phyloP scores from a whole-genome alignment of 169 alveolate species.

The Plasmodium ovale region DNA sequence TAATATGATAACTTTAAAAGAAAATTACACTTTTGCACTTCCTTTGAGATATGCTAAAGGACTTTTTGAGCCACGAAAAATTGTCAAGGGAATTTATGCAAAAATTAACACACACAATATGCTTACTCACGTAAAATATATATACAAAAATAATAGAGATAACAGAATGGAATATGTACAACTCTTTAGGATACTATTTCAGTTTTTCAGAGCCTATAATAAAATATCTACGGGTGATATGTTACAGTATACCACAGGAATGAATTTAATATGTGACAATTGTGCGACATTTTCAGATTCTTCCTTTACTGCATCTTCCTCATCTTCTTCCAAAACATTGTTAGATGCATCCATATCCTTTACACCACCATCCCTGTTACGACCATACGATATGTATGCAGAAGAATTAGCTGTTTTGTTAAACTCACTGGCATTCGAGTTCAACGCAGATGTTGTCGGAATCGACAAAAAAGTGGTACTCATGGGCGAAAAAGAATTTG shows the following conservation, averaged over 20 bases:
- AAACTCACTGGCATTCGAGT: conserved; percentile 33
- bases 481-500: conserved; percentile 12
- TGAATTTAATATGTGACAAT: too few relatives aligned
- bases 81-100: conserved; percentile 29
- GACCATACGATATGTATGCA: conserved; percentile 53
- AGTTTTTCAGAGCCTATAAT: conserved; percentile 6
- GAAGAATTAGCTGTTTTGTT: conserved; percentile 68
- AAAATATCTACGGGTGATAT: conserved; percentile 40
- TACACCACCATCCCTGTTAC: too few relatives aligned
- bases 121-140: conserved; percentile 15
- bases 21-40: conserved; percentile 16
- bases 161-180: conserved; percentile 72
- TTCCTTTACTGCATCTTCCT: background rate
- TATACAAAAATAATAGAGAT: conserved; percentile 41
- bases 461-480: conserved; percentile 14
- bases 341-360: background rate
- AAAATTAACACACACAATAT: conserved; percentile 15
- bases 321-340: background rate
- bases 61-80: conserved; percentile 11
- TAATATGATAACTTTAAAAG: background rate
- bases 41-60: conserved; percentile 42
- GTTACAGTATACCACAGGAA: conserved; percentile 49
- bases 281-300: too few relatives aligned
- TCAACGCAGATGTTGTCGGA: conserved; percentile 35
- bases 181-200: conserved; percentile 52